Conservation (phyloP, 176 grass and related monocot genomes). For the Hyparrhenia diplandra region DNA sequence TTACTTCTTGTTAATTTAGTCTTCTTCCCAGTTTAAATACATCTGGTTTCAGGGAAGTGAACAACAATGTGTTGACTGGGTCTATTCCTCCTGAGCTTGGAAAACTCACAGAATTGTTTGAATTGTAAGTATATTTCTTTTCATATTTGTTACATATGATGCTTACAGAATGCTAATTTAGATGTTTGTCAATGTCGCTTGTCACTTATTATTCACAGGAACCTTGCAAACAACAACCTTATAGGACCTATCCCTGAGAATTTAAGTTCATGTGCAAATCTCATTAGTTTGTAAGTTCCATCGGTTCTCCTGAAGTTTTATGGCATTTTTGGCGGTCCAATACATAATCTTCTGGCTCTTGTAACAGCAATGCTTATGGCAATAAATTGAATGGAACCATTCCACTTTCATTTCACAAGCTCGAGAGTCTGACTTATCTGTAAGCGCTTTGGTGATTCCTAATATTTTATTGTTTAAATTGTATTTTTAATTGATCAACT, state of each 20-base stretch:
- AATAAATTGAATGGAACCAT: constrained; percentile 92
- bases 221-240: constrained; percentile 87
- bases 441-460: constrained; percentile 25
- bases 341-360: constrained; percentile 17
- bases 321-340: neutral
- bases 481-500: neutral
- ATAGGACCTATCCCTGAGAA: constrained; percentile 86
- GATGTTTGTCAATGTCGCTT: neutral
- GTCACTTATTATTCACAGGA: constrained; percentile 41
- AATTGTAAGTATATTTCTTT: constrained; percentile 57
- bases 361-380: constrained; percentile 68
- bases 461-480: neutral
- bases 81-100: constrained; percentile 91
- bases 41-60: constrained; percentile 68
- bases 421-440: constrained; percentile 96
- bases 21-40: constrained; percentile 10
- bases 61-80: constrained; percentile 72
- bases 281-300: constrained; percentile 89
- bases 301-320: constrained; percentile 6
- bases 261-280: constrained; percentile 80
- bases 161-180: constrained; percentile 1
- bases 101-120: constrained; percentile 81
- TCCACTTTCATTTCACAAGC: constrained; percentile 77
- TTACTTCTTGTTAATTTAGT: neutral
- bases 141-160: neutral